A percentile compares a stretch with the other conserved stretches of the same genome.
These are phyloP conservation scores for Plectosphaerella sp. DNA, from an alignment of 2,329 filamentous ascomycete species.

Conservation along the genomic window DNA sequence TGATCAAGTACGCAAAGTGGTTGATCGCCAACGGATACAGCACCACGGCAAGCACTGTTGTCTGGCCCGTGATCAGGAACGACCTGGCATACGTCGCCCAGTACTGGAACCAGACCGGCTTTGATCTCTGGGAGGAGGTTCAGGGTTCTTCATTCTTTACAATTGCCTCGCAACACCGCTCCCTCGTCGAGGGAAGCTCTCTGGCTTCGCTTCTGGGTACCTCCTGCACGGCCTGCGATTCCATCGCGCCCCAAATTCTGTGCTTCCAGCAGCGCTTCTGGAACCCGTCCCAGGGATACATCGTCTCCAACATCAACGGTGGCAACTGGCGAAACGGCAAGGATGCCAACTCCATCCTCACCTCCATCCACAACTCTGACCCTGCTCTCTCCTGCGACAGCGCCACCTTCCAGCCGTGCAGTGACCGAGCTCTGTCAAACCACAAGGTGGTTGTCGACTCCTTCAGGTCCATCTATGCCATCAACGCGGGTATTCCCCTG, in stretches of 20 bases:
- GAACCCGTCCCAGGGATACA: conserved; percentile 54
- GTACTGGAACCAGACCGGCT: conserved; percentile 65
- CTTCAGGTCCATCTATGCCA: conserved; percentile 64
- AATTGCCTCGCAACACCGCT: conserved; percentile 62
- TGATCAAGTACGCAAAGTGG: conserved; percentile 71
- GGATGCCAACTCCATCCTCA: conserved; percentile 67
- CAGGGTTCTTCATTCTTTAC: conserved; percentile 78
- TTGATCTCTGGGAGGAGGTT: conserved; percentile 83
- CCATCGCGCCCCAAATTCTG: conserved; percentile 64
- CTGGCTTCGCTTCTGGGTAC: conserved; percentile 62
- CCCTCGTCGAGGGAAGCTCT: conserved; percentile 61
- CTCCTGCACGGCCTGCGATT: conserved; percentile 55
- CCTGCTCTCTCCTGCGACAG: conserved; percentile 61
- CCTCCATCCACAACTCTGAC: conserved; percentile 66
- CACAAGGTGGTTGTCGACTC: conserved; percentile 73
- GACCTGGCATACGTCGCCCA: conserved; percentile 72
- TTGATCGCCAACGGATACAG: conserved; percentile 63
- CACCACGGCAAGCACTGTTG: conserved; percentile 45
- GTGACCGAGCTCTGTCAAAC: conserved; percentile 63
- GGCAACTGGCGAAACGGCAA: conserved; percentile 61
- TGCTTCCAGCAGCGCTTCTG: conserved; percentile 75
- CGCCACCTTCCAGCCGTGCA: conserved; percentile 75
- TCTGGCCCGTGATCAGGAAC: conserved; percentile 73
- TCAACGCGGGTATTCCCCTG: conserved; percentile 62
- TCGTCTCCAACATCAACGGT: conserved; percentile 64